phyloP scores from a whole-genome alignment of 345 rosid genomes.

The Cardamine occulta region DNA sequence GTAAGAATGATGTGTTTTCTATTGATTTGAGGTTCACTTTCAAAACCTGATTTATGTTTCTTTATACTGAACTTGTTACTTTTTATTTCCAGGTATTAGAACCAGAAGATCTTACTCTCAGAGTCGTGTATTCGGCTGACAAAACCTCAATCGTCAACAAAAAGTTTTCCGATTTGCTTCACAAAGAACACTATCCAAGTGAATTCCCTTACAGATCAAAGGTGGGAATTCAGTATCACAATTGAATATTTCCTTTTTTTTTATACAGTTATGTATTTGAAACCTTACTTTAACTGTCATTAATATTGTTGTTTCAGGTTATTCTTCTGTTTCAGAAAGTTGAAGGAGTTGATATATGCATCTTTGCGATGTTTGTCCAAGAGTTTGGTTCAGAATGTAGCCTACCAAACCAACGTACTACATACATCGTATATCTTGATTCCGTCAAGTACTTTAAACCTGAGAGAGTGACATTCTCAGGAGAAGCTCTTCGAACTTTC shows the following conservation, averaged over 20 bases:
- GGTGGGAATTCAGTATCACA: constrained; percentile 44
- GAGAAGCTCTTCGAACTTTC: constrained; percentile 88
- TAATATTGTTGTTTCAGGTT: constrained; percentile 58
- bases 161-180: constrained; percentile 45
- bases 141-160: constrained; percentile 50
- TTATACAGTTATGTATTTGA: background rate
- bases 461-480: constrained; percentile 58
- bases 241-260: background rate
- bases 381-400: constrained; percentile 88
- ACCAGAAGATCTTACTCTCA: constrained; percentile 55
- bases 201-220: constrained; percentile 63
- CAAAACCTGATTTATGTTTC: background rate
- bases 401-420: constrained; percentile 83
- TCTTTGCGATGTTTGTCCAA: constrained; percentile 86
- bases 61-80: constrained; percentile 21
- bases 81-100: constrained; percentile 50
- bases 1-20: constrained; percentile 39
- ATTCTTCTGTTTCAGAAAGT: constrained; percentile 85
- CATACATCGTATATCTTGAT: constrained; percentile 84
- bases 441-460: constrained; percentile 95
- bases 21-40: background rate
- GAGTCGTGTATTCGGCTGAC: constrained; percentile 57
- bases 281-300: background rate
- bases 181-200: constrained; percentile 49
- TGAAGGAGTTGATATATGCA: constrained; percentile 88